These are phyloP conservation scores for Penicillium italicum DNA, from an alignment of 2,329 filamentous ascomycete genomes.

Conservation along the genomic window DNA sequence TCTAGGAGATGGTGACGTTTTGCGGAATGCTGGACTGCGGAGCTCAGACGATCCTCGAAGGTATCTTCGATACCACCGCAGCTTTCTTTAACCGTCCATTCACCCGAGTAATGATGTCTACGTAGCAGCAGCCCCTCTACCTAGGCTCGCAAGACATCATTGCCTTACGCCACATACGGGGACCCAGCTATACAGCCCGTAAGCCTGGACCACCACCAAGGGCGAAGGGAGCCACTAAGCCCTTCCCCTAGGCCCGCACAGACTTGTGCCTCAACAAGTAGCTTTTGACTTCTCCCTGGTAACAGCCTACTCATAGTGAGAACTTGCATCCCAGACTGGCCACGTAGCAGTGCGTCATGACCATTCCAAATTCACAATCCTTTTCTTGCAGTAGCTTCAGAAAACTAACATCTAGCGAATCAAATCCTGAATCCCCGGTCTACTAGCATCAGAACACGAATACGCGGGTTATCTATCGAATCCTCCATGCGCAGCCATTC, in stretches of 20 bases:
- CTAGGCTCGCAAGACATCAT: not conserved
- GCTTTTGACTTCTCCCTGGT: not conserved
- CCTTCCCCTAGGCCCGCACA: not conserved
- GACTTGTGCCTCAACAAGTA: not conserved
- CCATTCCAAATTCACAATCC: not conserved
- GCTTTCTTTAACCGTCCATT: not conserved
- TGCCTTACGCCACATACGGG: not conserved
- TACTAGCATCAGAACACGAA: not conserved
- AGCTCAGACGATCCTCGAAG: not conserved
- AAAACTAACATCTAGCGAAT: not conserved
- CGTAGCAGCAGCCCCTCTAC: not conserved
- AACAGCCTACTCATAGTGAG: not conserved
- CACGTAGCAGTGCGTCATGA: not conserved
- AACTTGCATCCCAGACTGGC: not conserved
- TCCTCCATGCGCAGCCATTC: not conserved
- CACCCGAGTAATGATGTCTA: not conserved
- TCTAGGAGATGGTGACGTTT: not conserved
- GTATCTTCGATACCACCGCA: constrained; percentile 4
- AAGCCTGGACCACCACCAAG: not conserved
- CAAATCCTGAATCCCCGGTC: not conserved
- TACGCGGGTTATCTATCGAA: not conserved
- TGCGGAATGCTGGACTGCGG: constrained; percentile 4
- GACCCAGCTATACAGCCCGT: not conserved
- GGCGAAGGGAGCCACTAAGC: not conserved
- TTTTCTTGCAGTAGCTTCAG: not conserved